Percentiles rank a stretch among this genome's conserved stretches.
phyloP scores from a whole-genome alignment of 352 stramenopile genomes.

The Phytophthora uliginosa region DNA sequence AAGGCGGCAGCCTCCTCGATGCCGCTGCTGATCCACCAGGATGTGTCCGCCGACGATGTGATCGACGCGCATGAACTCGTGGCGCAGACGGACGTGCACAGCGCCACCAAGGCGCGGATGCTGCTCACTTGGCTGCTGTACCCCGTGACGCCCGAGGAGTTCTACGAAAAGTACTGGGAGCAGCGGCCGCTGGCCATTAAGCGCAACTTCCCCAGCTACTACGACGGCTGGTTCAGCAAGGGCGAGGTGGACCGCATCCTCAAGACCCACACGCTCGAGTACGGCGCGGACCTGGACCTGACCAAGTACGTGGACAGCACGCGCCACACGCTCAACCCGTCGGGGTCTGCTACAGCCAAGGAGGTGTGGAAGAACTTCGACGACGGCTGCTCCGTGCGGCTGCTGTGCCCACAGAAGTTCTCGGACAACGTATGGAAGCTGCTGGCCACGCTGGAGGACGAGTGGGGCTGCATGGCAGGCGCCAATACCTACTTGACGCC shows the following conservation, averaged over 20 bases:
- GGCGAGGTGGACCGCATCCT: slow-evolving; percentile 80
- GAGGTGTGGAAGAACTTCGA: slow-evolving; percentile 86
- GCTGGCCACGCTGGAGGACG: slow-evolving; percentile 94
- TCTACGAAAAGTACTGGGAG: slow-evolving; percentile 96
- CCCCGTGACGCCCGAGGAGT: slow-evolving; percentile 87
- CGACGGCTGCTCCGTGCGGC: slow-evolving; percentile 91
- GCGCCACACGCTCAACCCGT: slow-evolving; percentile 76
- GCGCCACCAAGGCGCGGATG: slow-evolving; percentile 72
- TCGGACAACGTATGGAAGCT: slow-evolving; percentile 88
- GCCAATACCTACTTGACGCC: slow-evolving; percentile 97
- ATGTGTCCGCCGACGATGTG: slow-evolving; percentile 60
- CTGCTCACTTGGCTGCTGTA: slow-evolving; percentile 91
- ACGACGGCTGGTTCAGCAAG: slow-evolving; percentile 86
- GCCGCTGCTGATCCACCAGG: slow-evolving; percentile 50
- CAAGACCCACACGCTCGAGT: slow-evolving; percentile 80
- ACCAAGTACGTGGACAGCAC: slow-evolving; percentile 91
- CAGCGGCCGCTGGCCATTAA: slow-evolving; percentile 92
- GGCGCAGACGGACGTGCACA: slow-evolving; percentile 69
- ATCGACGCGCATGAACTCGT: slow-evolving; percentile 68
- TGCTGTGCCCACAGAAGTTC: slow-evolving; percentile 96
- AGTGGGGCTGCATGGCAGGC: slow-evolving; percentile 96
- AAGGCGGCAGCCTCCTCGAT: slow-evolving; percentile 45
- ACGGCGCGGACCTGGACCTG: slow-evolving; percentile 87
- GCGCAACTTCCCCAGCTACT: slow-evolving; percentile 71
- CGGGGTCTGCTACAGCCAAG: slow-evolving; percentile 62